Percentiles rank a stretch among this genome's conserved stretches.
Evolutionary conservation across 2,329 filamentous ascomycete genomes (phyloP).

Genomic region (Aspergillus sp.): DNA sequence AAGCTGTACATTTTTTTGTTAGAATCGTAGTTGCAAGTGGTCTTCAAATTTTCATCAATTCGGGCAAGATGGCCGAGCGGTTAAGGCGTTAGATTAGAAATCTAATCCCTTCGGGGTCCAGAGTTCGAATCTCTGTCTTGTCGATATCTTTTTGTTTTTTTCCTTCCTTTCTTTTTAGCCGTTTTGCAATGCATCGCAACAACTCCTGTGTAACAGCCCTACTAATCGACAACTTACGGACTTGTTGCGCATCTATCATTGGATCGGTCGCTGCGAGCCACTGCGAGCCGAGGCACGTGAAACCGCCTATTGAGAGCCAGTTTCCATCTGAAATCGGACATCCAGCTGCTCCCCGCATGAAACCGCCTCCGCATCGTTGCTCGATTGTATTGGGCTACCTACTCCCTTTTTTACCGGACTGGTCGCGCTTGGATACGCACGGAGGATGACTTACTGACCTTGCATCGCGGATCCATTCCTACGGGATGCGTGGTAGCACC

Average conservation of each 20-base stretch:
- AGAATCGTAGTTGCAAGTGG: no score
- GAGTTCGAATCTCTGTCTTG: slow-evolving; percentile 18
- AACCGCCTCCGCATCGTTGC: background rate
- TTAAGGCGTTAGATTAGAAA: slow-evolving; percentile 18
- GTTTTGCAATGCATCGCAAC: no score
- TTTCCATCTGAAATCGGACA: background rate
- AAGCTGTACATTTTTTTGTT: no score
- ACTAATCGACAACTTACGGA: no score
- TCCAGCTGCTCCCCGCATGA: background rate
- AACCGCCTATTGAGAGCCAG: background rate
- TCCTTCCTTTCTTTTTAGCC: no score
- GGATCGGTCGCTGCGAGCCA: background rate
- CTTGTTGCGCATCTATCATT: no score
- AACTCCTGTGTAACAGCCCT: no score
- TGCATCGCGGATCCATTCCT: no score
- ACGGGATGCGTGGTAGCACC: no score
- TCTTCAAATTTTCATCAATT: slow-evolving; percentile 2
- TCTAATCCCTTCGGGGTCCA: slow-evolving; percentile 16
- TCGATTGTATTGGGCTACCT: background rate
- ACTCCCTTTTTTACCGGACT: background rate
- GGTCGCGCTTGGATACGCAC: background rate
- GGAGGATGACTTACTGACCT: no score
- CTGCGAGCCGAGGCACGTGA: background rate
- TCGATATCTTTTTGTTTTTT: slow-evolving; percentile 6
- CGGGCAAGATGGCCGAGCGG: slow-evolving; percentile 11